Conservation (phyloP, 1,139 yeast species). For the Yamadazyma triangularis region DNA sequence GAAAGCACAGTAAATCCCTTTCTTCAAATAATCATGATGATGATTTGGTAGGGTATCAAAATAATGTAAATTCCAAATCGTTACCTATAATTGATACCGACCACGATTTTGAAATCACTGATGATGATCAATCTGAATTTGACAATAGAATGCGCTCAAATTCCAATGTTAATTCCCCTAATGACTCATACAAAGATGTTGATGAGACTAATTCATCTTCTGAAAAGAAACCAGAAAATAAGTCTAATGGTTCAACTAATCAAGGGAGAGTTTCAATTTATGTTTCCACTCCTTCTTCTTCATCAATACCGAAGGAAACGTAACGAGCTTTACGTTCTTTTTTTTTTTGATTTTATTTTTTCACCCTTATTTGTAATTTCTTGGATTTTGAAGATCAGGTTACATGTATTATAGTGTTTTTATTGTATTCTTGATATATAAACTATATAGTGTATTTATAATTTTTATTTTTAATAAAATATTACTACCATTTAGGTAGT, state of each 20-base stretch:
- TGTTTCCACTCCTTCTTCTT: slow-evolving; percentile 21
- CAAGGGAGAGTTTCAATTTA: slow-evolving; percentile 31
- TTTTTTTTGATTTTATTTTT: too few relatives aligned
- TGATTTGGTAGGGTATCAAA: slow-evolving; percentile 40
- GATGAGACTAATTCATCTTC: too few relatives aligned
- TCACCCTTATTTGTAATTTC: too few relatives aligned
- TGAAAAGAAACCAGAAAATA: too few relatives aligned
- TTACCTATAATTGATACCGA: slow-evolving; percentile 21
- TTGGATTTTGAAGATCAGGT: too few relatives aligned
- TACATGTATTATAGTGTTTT: slow-evolving; percentile 5
- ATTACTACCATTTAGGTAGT: too few relatives aligned
- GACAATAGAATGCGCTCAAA: neutral
- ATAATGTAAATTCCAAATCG: slow-evolving; percentile 14
- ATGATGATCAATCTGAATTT: slow-evolving; percentile 17
- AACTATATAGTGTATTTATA: slow-evolving; percentile 2
- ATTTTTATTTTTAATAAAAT: too few relatives aligned
- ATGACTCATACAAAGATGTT: slow-evolving; percentile 4
- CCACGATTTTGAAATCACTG: slow-evolving; percentile 27
- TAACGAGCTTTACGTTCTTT: too few relatives aligned
- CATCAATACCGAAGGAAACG: slow-evolving; percentile 14
- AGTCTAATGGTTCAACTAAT: too few relatives aligned
- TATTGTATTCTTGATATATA: too few relatives aligned
- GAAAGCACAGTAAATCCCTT: slow-evolving; percentile 51
- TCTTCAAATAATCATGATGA: slow-evolving; percentile 50
- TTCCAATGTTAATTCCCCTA: slow-evolving; percentile 1